Evolutionary conservation across 2,329 filamentous ascomycete genomes (phyloP), one percentile per base, ranked within the genome.

Genomic region (Pseudogymnoascus verrucosus): DNA sequence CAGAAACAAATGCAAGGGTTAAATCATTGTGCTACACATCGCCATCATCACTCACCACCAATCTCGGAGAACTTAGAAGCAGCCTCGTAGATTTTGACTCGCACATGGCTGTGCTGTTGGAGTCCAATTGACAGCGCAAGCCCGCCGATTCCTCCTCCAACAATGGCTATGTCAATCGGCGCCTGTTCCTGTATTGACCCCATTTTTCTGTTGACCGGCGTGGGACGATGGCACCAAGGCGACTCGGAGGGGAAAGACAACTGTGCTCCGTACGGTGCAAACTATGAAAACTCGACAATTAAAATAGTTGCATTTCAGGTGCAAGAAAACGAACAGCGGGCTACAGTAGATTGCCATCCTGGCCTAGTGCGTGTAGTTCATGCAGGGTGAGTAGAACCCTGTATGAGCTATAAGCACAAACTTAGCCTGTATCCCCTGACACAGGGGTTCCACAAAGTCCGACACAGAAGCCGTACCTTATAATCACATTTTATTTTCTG

Each of bases 61-160:
- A 70, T 68, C 44, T 69, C 68, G 12, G 61, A 59, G 28, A 69
- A 68, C 10, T 31, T 19, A 10, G 59, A 12, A 6, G 67, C 66
- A 8, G 60, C 26, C 44, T 70, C 69, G 40, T 70, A 69, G n/a
- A 70, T 66, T 34, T 62, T 67, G 42, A 64, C 54, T 3, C 60
- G 28, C 10, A 69, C 61, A 61, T 61, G 60, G 26, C 61, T 44
- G 14, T 63, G 62, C 5, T 57, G 34, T 26, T 61, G 47, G 6
- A 70, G 65, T 12, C 64, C 69, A n/a, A 69, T 63, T 3, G 60
- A 64, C 3, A 70, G 61, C 7, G 64, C 63, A 10, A 69, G 47
- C 2, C 69, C 68, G 23, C 57, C 64, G 23, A 70, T 65, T n/a
- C 69, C 69, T n/a, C 68, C 69, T 7, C 69, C 69, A 34, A 69